Conservation (phyloP, 805 yeast genomes). For the Lipomyces anomalus region DNA sequence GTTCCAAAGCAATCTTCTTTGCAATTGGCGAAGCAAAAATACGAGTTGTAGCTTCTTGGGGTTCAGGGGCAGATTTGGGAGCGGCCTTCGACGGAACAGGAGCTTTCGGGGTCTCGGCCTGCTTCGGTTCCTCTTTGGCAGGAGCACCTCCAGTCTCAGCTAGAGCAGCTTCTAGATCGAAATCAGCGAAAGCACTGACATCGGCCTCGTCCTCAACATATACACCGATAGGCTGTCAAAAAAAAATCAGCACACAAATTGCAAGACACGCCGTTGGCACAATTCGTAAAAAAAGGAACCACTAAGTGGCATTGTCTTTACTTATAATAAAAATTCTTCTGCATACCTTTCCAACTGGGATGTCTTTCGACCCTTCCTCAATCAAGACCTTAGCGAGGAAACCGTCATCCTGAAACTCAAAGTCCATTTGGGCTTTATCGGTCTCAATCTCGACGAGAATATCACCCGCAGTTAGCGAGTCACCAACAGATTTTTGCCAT, state of each 20-base stretch:
- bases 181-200: conserved; percentile 81
- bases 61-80: conserved; percentile 27
- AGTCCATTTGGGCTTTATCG: conserved; percentile 97
- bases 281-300: too few relatives aligned
- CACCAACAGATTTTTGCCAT: conserved; percentile 91
- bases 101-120: conserved; percentile 33
- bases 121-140: conserved; percentile 43
- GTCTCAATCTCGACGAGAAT: conserved; percentile 95
- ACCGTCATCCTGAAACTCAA: conserved; percentile 97
- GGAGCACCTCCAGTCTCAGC: conserved; percentile 30
- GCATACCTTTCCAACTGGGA: conserved; percentile 68
- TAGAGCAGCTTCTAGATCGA: conserved; percentile 71
- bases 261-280: background rate
- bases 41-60: conserved; percentile 33
- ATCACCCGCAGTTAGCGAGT: conserved; percentile 83
- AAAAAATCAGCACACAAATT: background rate
- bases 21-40: conserved; percentile 94
- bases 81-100: conserved; percentile 28
- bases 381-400: conserved; percentile 80
- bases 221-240: conserved; percentile 76
- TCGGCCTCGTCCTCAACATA: conserved; percentile 82
- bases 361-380: conserved; percentile 79
- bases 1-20: conserved; percentile 84
- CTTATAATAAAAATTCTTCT: too few relatives aligned
- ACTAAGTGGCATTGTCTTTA: too few relatives aligned